A percentile compares a stretch with the other conserved stretches of the same genome.
Conservation (phyloP, 2,329 filamentous ascomycete species). For the Ciborinia camelliae region DNA sequence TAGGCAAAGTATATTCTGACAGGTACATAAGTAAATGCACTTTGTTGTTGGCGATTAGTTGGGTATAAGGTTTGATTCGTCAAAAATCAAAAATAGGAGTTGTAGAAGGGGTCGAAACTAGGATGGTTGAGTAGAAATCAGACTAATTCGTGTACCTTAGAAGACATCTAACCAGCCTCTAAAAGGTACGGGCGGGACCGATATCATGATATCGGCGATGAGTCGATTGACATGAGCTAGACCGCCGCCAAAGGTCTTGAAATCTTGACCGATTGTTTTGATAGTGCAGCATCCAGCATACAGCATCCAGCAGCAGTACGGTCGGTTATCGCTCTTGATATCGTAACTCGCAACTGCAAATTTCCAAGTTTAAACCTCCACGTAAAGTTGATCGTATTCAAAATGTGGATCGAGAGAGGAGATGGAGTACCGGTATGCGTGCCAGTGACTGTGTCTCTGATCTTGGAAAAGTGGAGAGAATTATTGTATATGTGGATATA, state of each 20-base stretch:
- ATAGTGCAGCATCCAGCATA: constrained; percentile 6
- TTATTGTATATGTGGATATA: background rate
- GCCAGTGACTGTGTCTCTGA: background rate
- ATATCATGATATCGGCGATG: background rate
- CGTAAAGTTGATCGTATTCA: constrained; percentile 1
- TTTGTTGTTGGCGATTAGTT: background rate
- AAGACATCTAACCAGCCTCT: too few species aligned
- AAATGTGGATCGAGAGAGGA: background rate
- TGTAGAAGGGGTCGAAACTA: background rate
- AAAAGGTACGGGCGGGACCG: constrained; percentile 5
- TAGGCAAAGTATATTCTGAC: background rate
- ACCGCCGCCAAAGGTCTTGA: constrained; percentile 1
- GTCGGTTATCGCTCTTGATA: background rate
- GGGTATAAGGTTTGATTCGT: constrained; percentile 1
- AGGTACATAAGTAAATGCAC: background rate
- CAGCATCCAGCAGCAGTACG: too few species aligned
- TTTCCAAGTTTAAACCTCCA: background rate
- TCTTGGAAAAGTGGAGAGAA: background rate
- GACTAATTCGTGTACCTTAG: background rate
- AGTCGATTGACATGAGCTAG: background rate
- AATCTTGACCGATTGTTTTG: background rate
- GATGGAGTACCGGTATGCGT: background rate
- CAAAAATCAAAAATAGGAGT: background rate
- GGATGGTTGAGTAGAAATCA: background rate
- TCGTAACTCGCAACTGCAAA: background rate